phyloP scores from a whole-genome alignment of 495 filamentous ascomycete species.

The Amphirosellinia nigrospora region DNA sequence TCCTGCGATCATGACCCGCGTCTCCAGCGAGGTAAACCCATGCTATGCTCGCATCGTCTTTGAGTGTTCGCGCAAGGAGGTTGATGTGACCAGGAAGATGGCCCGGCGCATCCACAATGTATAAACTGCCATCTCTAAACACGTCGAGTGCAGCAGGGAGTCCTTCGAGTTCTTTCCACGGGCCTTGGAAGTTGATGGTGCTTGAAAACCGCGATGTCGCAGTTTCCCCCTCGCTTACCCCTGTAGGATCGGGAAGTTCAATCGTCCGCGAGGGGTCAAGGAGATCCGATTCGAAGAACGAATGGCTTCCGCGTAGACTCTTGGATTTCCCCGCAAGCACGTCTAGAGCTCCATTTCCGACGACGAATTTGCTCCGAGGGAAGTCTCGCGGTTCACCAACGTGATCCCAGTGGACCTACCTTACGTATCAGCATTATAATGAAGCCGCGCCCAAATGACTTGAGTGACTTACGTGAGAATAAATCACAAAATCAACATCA shows the following conservation, averaged over 20 bases:
- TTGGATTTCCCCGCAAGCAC: slow-evolving; percentile 38
- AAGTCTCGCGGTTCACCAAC: slow-evolving; percentile 50
- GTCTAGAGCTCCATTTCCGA: slow-evolving; percentile 44
- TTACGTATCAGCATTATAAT: not conserved
- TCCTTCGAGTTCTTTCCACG: slow-evolving; percentile 34
- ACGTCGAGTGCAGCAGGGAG: slow-evolving; percentile 47
- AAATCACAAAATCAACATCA: slow-evolving; percentile 50
- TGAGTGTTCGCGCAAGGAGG: slow-evolving; percentile 36
- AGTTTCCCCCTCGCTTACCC: not conserved
- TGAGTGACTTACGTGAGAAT: slow-evolving; percentile 45
- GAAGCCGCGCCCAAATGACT: too few relatives aligned
- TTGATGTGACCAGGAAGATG: slow-evolving; percentile 55
- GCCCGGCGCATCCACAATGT: slow-evolving; percentile 51
- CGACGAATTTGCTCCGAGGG: slow-evolving; percentile 41
- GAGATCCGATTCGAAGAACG: slow-evolving; percentile 48
- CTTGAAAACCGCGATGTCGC: not conserved
- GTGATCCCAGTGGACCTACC: slow-evolving; percentile 50
- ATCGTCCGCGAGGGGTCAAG: slow-evolving; percentile 43
- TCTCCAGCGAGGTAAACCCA: slow-evolving; percentile 53
- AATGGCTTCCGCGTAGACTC: slow-evolving; percentile 40
- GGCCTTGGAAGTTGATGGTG: slow-evolving; percentile 12
- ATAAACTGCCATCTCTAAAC: slow-evolving; percentile 47
- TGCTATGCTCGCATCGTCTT: slow-evolving; percentile 7
- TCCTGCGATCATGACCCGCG: slow-evolving; percentile 50
- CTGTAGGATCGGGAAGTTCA: slow-evolving; percentile 41